A percentile compares a stretch with the other conserved stretches of the same genome.
phyloP scores from a whole-genome alignment of 176 grass and related monocot genomes.

The Musa itinerans region DNA sequence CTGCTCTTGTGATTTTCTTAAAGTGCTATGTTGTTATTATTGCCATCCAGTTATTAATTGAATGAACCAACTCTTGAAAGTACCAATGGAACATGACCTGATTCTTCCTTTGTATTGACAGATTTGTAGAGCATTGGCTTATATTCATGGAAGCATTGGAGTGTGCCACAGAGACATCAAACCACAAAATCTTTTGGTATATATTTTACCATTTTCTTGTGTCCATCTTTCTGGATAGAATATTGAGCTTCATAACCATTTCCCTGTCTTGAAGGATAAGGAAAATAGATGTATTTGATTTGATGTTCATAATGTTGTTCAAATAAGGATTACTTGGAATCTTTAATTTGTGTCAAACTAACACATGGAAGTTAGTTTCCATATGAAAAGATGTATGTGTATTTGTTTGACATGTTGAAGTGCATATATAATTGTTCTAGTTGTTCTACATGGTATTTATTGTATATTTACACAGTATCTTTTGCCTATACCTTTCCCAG shows the following conservation, averaged over 20 bases:
- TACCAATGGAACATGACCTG: neutral
- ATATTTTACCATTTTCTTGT: neutral
- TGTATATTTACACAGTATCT: neutral
- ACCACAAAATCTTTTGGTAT: conserved; percentile 78
- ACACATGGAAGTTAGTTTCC: neutral
- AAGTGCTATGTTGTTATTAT: neutral
- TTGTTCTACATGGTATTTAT: neutral
- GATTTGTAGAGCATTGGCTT: conserved; percentile 59
- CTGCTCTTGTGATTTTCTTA: neutral
- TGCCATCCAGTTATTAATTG: neutral
- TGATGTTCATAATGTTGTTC: neutral
- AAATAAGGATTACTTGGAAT: neutral
- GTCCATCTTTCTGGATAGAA: neutral
- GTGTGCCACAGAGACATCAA: conserved; percentile 79
- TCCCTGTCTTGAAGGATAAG: neutral
- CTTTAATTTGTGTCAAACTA: neutral
- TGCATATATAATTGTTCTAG: neutral
- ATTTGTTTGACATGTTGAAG: neutral
- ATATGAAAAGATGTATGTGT: neutral
- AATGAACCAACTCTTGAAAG: neutral
- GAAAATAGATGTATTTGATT: neutral
- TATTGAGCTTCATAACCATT: neutral
- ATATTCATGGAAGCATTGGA: conserved; percentile 56
- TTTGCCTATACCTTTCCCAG: neutral
- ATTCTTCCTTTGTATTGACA: conserved; percentile 26